Conservation (phyloP, 2,329 filamentous ascomycete genomes). For the Cladosporium oxysporum region DNA sequence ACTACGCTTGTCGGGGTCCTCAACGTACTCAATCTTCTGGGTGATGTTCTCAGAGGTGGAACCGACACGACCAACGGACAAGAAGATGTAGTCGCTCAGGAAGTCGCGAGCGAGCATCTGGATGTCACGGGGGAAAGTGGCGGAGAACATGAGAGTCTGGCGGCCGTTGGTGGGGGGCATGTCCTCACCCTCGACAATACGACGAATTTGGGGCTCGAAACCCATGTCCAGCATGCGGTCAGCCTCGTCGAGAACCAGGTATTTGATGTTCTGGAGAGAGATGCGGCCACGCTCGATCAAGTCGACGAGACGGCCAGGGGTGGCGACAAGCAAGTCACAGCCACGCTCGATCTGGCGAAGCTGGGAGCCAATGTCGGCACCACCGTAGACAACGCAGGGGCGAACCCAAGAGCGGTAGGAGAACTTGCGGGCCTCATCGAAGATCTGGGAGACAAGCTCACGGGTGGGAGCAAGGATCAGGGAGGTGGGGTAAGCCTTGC, state of each 20-base stretch:
- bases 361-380: constrained; percentile 97
- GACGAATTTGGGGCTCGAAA: constrained; percentile 99
- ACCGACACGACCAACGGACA: constrained; percentile 96
- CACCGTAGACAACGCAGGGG: constrained; percentile 97
- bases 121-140: constrained; percentile 98
- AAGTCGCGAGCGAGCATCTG: constrained; percentile 99
- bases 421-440: constrained; percentile 96
- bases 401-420: constrained; percentile 98
- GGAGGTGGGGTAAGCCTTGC: constrained; percentile 96
- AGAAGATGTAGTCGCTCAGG: constrained; percentile 98
- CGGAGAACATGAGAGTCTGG: constrained; percentile 99
- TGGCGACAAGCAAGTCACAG: constrained; percentile 95
- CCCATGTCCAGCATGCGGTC: constrained; percentile 99
- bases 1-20: constrained; percentile 96
- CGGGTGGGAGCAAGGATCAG: constrained; percentile 94
- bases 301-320: constrained; percentile 94
- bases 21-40: constrained; percentile 96
- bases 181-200: constrained; percentile 97
- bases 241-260: constrained; percentile 96
- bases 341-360: constrained; percentile 97
- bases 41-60: constrained; percentile 99
- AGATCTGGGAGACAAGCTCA: constrained; percentile 98
- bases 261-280: constrained; percentile 98
- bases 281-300: constrained; percentile 98
- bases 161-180: constrained; percentile 83